These are phyloP conservation scores for Lepiota brunneoincarnata DNA, from an alignment of 768 basidiomycete genomes.

Conservation along the genomic window DNA sequence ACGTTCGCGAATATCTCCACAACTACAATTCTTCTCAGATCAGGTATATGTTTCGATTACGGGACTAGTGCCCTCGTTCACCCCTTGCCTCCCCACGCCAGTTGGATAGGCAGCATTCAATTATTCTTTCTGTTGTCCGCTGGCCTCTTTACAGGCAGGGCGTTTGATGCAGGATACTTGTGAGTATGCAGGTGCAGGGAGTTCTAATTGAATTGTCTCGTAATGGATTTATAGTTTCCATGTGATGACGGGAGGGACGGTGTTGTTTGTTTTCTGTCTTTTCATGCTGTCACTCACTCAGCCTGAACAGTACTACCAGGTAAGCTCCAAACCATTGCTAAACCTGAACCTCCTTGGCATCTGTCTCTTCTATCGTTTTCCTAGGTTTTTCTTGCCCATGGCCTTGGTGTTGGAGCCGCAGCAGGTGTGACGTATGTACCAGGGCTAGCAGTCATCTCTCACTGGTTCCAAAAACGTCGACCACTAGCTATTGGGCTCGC, in stretches of 20 bases:
- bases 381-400: constrained; percentile 46
- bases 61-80: not conserved
- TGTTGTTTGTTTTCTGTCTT: constrained; percentile 42
- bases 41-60: constrained; percentile 22
- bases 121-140: constrained; percentile 42
- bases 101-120: constrained; percentile 48
- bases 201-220: not conserved
- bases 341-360: not conserved
- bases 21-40: constrained; percentile 33
- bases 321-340: constrained; percentile 4
- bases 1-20: constrained; percentile 36
- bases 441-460: constrained; percentile 31
- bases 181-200: constrained; percentile 12
- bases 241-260: constrained; percentile 40
- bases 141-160: constrained; percentile 43
- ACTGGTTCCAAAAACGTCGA: constrained; percentile 33
- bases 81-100: constrained; percentile 12
- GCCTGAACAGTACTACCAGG: constrained; percentile 38
- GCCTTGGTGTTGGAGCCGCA: constrained; percentile 47
- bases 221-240: constrained; percentile 30
- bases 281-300: constrained; percentile 46
- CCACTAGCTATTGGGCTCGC: constrained; percentile 33
- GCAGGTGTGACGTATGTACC: constrained; percentile 53
- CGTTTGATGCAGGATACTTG: constrained; percentile 56
- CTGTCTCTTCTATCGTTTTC: constrained; percentile 21